These are phyloP conservation scores for Agapanthus africanus DNA, from an alignment of 106 monocot genomes.

Conservation along the genomic window DNA sequence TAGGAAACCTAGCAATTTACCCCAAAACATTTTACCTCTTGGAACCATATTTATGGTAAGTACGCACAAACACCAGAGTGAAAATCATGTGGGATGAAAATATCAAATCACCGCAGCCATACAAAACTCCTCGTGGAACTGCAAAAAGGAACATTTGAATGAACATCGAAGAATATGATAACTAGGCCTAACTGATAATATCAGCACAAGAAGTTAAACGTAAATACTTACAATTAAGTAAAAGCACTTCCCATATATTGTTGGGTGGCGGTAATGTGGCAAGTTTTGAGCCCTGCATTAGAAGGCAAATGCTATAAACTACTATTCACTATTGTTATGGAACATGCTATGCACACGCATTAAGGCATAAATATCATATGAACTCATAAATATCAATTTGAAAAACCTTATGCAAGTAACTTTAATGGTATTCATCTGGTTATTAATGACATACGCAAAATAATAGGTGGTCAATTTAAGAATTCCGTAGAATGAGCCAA, in stretches of 20 bases:
- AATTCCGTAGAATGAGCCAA: no score
- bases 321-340: no score
- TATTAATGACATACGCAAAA: no score
- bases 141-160: background rate
- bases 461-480: no score
- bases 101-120: slow-evolving; percentile 86
- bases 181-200: no score
- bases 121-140: slow-evolving; percentile 75
- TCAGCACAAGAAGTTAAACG: background rate
- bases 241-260: slow-evolving; percentile 29
- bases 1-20: no score
- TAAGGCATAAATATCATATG: no score
- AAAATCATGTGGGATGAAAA: slow-evolving; percentile 98
- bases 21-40: slow-evolving; percentile 37
- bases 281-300: slow-evolving; percentile 54
- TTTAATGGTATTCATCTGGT: no score
- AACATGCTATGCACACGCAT: no score
- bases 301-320: no score
- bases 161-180: background rate
- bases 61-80: slow-evolving; percentile 73
- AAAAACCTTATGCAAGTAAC: no score
- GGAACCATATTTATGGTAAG: slow-evolving; percentile 81
- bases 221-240: slow-evolving; percentile 1
- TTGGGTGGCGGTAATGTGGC: slow-evolving; percentile 60
- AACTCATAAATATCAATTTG: no score